Conservation (phyloP, 805 yeast genomes). For the Jamesozyma spencerorum region DNA sequence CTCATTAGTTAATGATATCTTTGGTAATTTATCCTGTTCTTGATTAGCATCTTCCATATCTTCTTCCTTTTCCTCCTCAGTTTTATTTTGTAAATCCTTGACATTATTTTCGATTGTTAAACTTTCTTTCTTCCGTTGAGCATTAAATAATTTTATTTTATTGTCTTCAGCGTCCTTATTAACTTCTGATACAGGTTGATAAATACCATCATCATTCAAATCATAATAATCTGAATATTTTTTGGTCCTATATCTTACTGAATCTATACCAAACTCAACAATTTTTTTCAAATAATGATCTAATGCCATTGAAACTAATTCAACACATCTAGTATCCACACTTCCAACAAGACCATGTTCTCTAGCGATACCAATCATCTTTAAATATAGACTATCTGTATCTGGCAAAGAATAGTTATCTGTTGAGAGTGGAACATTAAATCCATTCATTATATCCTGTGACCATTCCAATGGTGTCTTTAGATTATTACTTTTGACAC, state of each 20-base stretch:
- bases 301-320: slow-evolving; percentile 67
- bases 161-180: slow-evolving; percentile 3
- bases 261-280: slow-evolving; percentile 65
- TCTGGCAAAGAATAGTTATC: slow-evolving; percentile 82
- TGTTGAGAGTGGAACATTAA: slow-evolving; percentile 69
- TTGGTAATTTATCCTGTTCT: slow-evolving; percentile 10
- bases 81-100: not conserved
- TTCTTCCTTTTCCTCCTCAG: slow-evolving; percentile 1
- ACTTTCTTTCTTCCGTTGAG: not conserved
- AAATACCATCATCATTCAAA: slow-evolving; percentile 25
- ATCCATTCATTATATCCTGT: slow-evolving; percentile 81
- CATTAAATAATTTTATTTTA: slow-evolving; percentile 1
- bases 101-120: not conserved
- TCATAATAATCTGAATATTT: slow-evolving; percentile 34
- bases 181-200: slow-evolving; percentile 18
- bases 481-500: slow-evolving; percentile 25
- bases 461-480: slow-evolving; percentile 66
- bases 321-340: slow-evolving; percentile 69
- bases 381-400: slow-evolving; percentile 50
- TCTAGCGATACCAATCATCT: slow-evolving; percentile 74
- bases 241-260: slow-evolving; percentile 51
- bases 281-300: slow-evolving; percentile 71
- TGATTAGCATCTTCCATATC: not conserved
- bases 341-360: slow-evolving; percentile 84
- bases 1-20: slow-evolving; percentile 44